Conservation (phyloP, 257 asterid genomes). For the Penstemon eatonii region DNA sequence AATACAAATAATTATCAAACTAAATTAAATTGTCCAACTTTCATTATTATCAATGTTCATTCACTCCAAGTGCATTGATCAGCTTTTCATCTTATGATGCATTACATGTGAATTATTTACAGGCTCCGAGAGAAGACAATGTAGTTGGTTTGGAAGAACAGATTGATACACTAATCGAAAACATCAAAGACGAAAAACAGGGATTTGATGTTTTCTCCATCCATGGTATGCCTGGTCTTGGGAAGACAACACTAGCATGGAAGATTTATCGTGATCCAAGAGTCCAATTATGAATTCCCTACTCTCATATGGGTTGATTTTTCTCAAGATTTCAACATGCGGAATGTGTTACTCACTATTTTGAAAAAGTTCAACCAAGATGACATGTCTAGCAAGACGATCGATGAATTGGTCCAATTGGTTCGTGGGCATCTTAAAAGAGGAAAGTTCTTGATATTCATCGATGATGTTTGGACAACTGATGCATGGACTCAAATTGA, state of each 20-base stretch:
- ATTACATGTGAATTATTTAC: no score
- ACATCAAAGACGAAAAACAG: background rate
- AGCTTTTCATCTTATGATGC: no score
- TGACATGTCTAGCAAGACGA: slow-evolving; percentile 2
- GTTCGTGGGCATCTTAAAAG: background rate
- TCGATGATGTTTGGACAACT: slow-evolving; percentile 39
- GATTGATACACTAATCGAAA: background rate
- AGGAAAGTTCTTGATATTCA: slow-evolving; percentile 29
- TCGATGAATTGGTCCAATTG: slow-evolving; percentile 10
- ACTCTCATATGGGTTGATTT: slow-evolving; percentile 9
- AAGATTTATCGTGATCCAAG: background rate
- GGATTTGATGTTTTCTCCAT: background rate
- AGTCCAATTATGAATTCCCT: background rate
- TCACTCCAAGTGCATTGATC: no score
- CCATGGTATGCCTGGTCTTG: slow-evolving; percentile 19
- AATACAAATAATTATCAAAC: no score
- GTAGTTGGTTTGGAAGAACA: slow-evolving; percentile 8
- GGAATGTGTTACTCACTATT: slow-evolving; percentile 20
- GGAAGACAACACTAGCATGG: slow-evolving; percentile 19
- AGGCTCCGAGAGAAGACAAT: background rate
- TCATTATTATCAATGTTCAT: no score
- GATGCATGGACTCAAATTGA: slow-evolving; percentile 28
- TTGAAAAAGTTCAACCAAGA: background rate
- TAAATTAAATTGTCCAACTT: no score
- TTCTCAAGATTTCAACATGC: slow-evolving; percentile 19